Conservation (phyloP, 139 green algal species). For the Tetraselmis striata region DNA sequence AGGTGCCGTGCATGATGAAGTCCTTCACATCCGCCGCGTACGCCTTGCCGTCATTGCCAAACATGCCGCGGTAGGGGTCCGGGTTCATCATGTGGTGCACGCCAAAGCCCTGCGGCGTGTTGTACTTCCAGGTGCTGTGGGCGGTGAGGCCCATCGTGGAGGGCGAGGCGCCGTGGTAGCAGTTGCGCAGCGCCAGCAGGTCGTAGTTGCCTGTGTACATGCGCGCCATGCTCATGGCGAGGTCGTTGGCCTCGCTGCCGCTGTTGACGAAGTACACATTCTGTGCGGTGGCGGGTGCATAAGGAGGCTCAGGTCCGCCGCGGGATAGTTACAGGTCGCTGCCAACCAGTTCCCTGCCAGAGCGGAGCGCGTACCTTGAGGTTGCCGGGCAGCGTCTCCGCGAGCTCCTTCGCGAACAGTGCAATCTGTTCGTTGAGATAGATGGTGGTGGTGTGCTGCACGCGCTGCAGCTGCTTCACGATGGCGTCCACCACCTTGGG, state of each 20-base stretch:
- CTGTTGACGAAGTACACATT: slow-evolving; percentile 81
- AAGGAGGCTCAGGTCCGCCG: too few species aligned
- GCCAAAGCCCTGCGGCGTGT: slow-evolving; percentile 79
- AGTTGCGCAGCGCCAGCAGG: slow-evolving; percentile 84
- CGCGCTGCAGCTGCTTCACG: slow-evolving; percentile 41
- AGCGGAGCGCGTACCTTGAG: slow-evolving; percentile 38
- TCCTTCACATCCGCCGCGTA: slow-evolving; percentile 73
- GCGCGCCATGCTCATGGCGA: slow-evolving; percentile 76
- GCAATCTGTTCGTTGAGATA: slow-evolving; percentile 78
- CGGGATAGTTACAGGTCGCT: too few species aligned
- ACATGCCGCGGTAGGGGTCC: slow-evolving; percentile 81
- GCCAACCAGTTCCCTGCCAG: too few species aligned
- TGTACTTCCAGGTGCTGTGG: slow-evolving; percentile 89
- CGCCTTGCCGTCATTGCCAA: slow-evolving; percentile 69
- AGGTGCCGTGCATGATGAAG: slow-evolving; percentile 58
- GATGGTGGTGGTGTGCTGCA: slow-evolving; percentile 84
- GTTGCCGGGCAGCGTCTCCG: slow-evolving; percentile 66
- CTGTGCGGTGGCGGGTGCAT: slow-evolving; percentile 2
- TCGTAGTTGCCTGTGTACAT: slow-evolving; percentile 77
- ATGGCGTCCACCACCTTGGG: slow-evolving; percentile 60
- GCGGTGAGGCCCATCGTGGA: slow-evolving; percentile 84
- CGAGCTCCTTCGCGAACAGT: slow-evolving; percentile 74
- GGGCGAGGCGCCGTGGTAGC: slow-evolving; percentile 85
- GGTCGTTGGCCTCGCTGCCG: slow-evolving; percentile 79
- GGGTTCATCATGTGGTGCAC: slow-evolving; percentile 85